Conservation (phyloP, 768 basidiomycete species). For the Infundibulicybe gibba region DNA sequence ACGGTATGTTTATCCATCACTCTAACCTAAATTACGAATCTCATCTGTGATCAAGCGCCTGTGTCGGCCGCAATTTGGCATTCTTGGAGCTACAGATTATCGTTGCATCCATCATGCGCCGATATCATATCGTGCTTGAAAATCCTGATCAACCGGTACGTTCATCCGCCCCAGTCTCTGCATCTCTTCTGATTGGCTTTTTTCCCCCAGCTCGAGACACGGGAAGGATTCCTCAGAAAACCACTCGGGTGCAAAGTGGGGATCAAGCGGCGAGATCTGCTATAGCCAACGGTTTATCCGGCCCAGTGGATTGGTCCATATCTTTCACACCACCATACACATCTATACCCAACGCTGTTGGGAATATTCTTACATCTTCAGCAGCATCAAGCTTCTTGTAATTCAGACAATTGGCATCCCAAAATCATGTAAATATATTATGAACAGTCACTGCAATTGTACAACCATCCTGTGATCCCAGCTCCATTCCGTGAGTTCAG, state of each 20-base stretch:
- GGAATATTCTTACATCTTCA: too few species aligned
- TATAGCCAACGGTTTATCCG: not conserved
- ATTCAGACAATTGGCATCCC: too few species aligned
- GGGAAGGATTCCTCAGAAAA: slow-evolving; percentile 88
- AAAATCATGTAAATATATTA: too few species aligned
- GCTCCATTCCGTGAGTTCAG: too few species aligned
- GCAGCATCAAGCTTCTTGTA: too few species aligned
- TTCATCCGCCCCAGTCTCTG: slow-evolving; percentile 9
- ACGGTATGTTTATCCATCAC: slow-evolving; percentile 36
- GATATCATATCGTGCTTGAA: slow-evolving; percentile 72
- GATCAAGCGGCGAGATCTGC: slow-evolving; percentile 54
- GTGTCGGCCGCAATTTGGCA: slow-evolving; percentile 83
- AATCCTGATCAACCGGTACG: slow-evolving; percentile 53
- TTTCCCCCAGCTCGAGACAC: slow-evolving; percentile 55
- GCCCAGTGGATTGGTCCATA: too few species aligned
- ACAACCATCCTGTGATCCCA: too few species aligned
- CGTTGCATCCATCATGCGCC: slow-evolving; percentile 71
- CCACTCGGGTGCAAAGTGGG: slow-evolving; percentile 72
- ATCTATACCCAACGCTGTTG: too few species aligned
- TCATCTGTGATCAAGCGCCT: slow-evolving; percentile 45
- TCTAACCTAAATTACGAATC: slow-evolving; percentile 4
- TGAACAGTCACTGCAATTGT: too few species aligned
- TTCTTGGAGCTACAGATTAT: slow-evolving; percentile 79
- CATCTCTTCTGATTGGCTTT: slow-evolving; percentile 5
- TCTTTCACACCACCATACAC: too few species aligned